Percentiles rank a stretch among this genome's conserved stretches.
phyloP scores from a whole-genome alignment of 768 basidiomycete genomes.

The Trametes punicea region DNA sequence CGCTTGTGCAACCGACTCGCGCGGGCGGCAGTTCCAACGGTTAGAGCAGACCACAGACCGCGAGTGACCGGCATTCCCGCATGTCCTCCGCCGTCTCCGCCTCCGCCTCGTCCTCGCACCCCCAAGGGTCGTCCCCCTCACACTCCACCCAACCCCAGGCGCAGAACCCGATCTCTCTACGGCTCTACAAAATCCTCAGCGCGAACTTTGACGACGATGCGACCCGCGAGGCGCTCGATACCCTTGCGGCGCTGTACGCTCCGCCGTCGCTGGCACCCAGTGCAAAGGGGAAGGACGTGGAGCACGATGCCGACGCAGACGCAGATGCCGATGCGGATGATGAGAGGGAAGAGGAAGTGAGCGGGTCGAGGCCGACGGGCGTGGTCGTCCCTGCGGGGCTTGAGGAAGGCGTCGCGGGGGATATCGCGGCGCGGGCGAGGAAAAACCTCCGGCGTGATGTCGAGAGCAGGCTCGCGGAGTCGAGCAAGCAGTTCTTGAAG shows the following conservation, averaged over 20 bases:
- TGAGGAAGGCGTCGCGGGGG: slow-evolving; percentile 46
- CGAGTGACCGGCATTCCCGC: background rate
- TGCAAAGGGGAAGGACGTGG: slow-evolving; percentile 35
- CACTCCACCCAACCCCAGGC: slow-evolving; percentile 6
- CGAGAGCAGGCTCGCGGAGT: slow-evolving; percentile 76
- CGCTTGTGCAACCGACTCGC: too few relatives aligned
- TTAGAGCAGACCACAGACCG: background rate
- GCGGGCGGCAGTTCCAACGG: background rate
- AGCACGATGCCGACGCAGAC: slow-evolving; percentile 28
- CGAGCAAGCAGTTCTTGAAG: slow-evolving; percentile 76
- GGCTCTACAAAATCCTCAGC: slow-evolving; percentile 88
- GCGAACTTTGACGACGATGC: slow-evolving; percentile 75
- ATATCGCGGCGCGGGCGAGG: slow-evolving; percentile 69
- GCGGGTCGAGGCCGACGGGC: slow-evolving; percentile 13
- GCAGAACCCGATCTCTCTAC: slow-evolving; percentile 76
- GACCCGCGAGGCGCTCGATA: slow-evolving; percentile 76
- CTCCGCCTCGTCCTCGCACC: slow-evolving; percentile 23
- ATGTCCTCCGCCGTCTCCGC: slow-evolving; percentile 19
- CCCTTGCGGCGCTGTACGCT: slow-evolving; percentile 77
- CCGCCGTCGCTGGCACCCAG: slow-evolving; percentile 21
- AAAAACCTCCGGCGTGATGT: slow-evolving; percentile 82
- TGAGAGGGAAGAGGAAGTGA: slow-evolving; percentile 29
- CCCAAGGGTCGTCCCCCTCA: slow-evolving; percentile 15
- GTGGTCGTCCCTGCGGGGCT: slow-evolving; percentile 22
- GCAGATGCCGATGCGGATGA: slow-evolving; percentile 33